phyloP scores from a whole-genome alignment of 331 rosid genomes.

The Erythrophleum ivorense region DNA sequence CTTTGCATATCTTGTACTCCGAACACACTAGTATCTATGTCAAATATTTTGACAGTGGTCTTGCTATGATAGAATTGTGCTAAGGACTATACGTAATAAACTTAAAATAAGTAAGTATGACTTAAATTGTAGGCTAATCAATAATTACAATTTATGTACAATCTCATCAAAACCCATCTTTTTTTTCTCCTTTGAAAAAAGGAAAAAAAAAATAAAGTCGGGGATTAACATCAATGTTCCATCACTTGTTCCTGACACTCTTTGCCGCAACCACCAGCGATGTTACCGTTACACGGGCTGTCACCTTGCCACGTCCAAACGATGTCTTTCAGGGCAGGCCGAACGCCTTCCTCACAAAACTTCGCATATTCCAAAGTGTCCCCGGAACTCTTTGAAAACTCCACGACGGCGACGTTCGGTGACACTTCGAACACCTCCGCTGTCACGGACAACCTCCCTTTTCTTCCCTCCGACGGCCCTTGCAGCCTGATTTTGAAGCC shows the following conservation, averaged over 20 bases:
- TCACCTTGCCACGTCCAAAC: constrained; percentile 96
- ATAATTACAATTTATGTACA: constrained; percentile 17
- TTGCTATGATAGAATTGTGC: neutral
- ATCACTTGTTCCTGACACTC: neutral
- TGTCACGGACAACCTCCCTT: constrained; percentile 61
- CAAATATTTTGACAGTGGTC: no score
- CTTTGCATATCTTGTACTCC: no score
- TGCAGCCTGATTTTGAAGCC: constrained; percentile 63
- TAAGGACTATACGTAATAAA: neutral
- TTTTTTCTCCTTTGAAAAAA: neutral
- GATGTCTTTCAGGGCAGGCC: constrained; percentile 80
- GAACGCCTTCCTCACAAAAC: constrained; percentile 69
- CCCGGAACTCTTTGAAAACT: constrained; percentile 68
- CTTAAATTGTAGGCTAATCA: neutral
- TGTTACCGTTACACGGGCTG: constrained; percentile 25
- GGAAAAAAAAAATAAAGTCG: neutral
- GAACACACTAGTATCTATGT: no score
- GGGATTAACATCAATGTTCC: neutral
- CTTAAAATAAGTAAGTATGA: rapidly evolving
- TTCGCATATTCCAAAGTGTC: constrained; percentile 69
- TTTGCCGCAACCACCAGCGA: neutral
- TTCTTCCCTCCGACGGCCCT: constrained; percentile 62
- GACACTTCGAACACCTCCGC: constrained; percentile 78
- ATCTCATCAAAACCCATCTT: neutral
- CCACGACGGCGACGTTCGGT: constrained; percentile 74